Base-by-base conservation (phyloP, 805 yeast genomes). In the Kurtzmaniella cleridarum region DNA sequence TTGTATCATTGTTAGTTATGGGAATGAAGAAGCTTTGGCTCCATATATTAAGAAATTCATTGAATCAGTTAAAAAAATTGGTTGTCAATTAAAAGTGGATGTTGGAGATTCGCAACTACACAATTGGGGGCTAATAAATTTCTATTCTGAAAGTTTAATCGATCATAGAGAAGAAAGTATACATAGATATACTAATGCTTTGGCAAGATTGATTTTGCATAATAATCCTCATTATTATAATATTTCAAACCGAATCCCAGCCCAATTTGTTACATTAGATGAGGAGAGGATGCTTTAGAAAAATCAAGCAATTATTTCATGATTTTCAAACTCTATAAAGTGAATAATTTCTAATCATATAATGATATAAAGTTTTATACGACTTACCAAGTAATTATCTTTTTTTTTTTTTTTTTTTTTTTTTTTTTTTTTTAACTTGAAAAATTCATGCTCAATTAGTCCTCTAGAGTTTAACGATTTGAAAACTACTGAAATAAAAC, bases 121-220 rank as follows among this genome's bases (percentile, higher is more conserved):
- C 42, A 61, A 71, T 14, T 75, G 79, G 79, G 78, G 77, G 7
- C 51, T 75, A 23, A 41, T 68, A 4, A 52, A 57, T 3, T 65
- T 66, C 37, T 57, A 57, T 33, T 53, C 71, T 2, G 78, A 73
- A 35, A 61, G 70, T 33, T 52, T 58, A 3, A 60, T 64, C 32
- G 70, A 65, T 20, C 72, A 64, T 37, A 64, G 74, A 40, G 71
- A 67, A 37, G 66, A 57, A 24, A 70, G 74, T 24, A 50, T 72
- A 14, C 64, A 66, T 31, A 41, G 54, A 2, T 49, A 64, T 30
- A 59, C 74, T 3, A 65, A 64, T 5, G 56, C 64, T 29, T 46
- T 73, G 3, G 68, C 77, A 1, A 46, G 75, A 31, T 14, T 36
- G 11, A 3, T 36, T 3, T 20, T 36, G 15, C 3, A 27, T 6